Conservation (phyloP, 2,329 filamentous ascomycete species). For the Fusarium pseudonygamai region DNA sequence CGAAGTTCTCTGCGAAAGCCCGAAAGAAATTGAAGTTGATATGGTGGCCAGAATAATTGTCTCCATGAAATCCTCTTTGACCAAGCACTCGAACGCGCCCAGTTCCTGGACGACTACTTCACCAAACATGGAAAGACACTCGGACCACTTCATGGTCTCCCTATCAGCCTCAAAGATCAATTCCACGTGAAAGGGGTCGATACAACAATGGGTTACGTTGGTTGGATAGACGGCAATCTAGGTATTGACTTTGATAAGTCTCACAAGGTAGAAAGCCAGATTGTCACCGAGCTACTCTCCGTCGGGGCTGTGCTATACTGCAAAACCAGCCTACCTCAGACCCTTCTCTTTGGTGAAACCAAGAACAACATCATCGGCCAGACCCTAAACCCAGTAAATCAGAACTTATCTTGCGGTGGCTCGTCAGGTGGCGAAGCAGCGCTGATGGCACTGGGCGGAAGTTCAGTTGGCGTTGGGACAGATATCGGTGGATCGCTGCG, state of each 20-base stretch:
- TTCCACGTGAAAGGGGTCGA: slow-evolving; percentile 66
- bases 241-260: background rate
- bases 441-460: slow-evolving; percentile 46
- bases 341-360: slow-evolving; percentile 41
- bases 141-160: slow-evolving; percentile 38
- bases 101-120: slow-evolving; percentile 20
- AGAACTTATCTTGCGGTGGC: slow-evolving; percentile 47
- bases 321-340: slow-evolving; percentile 42
- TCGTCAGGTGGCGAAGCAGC: slow-evolving; percentile 51
- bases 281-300: slow-evolving; percentile 28
- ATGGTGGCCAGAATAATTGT: slow-evolving; percentile 8
- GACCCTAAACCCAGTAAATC: slow-evolving; percentile 48
- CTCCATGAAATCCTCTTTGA: slow-evolving; percentile 35
- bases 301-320: slow-evolving; percentile 39
- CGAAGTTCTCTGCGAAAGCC: slow-evolving; percentile 51
- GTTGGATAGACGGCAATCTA: slow-evolving; percentile 37
- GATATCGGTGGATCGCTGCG: slow-evolving; percentile 49
- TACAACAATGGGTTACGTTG: slow-evolving; percentile 53
- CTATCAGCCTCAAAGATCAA: slow-evolving; percentile 60
- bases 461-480: slow-evolving; percentile 48
- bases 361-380: slow-evolving; percentile 49
- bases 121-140: background rate
- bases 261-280: slow-evolving; percentile 29
- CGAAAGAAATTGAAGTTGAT: slow-evolving; percentile 56
- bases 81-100: slow-evolving; percentile 23